Evolutionary conservation across 2,329 filamentous ascomycete species (phyloP).

Genomic region (Hypoxylon sp.): DNA sequence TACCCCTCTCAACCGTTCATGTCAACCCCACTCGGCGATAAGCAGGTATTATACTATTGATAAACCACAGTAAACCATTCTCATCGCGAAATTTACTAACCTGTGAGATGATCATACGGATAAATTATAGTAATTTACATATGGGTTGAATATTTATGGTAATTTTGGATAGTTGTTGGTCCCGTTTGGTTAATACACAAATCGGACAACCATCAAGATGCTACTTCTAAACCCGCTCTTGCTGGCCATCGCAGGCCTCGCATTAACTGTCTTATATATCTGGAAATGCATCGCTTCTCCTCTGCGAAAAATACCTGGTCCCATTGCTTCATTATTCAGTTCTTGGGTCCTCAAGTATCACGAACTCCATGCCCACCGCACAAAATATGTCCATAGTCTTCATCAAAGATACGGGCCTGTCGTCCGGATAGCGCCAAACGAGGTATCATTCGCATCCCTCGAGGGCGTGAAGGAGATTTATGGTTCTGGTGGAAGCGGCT

Average conservation of each 20-base stretch:
- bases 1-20: slow-evolving; percentile 16
- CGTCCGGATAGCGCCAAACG: slow-evolving; percentile 65
- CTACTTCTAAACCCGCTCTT: slow-evolving; percentile 38
- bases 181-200: no score
- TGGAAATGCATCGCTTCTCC: slow-evolving; percentile 49
- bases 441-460: slow-evolving; percentile 66
- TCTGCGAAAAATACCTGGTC: slow-evolving; percentile 58
- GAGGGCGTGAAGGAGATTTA: slow-evolving; percentile 70
- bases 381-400: slow-evolving; percentile 63
- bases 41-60: slow-evolving; percentile 1
- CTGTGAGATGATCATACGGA: background rate
- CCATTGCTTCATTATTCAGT: slow-evolving; percentile 57
- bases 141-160: no score
- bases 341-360: slow-evolving; percentile 62
- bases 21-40: slow-evolving; percentile 19
- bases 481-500: slow-evolving; percentile 67
- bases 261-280: slow-evolving; percentile 34
- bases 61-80: no score
- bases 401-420: slow-evolving; percentile 65
- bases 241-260: slow-evolving; percentile 28
- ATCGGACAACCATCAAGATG: slow-evolving; percentile 38
- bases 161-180: no score
- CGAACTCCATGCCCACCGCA: slow-evolving; percentile 62
- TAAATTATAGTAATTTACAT: background rate
- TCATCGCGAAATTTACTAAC: background rate